phyloP scores from a whole-genome alignment of 2,329 filamentous ascomycete genomes.

The Exophiala xenobiotica region DNA sequence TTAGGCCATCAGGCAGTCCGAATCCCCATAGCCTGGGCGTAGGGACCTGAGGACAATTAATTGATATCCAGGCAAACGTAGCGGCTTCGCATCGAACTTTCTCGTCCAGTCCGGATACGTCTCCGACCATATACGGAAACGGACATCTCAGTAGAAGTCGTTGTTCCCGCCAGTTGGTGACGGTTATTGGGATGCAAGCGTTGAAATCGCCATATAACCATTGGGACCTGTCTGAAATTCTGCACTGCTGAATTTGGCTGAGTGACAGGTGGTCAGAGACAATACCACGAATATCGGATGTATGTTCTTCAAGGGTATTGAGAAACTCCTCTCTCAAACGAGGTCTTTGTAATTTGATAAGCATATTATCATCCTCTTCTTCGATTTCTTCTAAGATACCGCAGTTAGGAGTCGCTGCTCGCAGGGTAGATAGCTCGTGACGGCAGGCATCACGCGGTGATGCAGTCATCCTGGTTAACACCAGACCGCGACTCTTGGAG shows the following conservation, averaged over 20 bases:
- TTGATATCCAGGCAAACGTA: conserved; percentile 23
- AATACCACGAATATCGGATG: conserved; percentile 1
- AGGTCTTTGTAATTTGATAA: conserved; percentile 1
- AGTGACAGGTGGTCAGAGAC: neutral
- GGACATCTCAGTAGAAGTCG: conserved; percentile 18
- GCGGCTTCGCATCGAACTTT: conserved; percentile 25
- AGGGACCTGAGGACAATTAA: conserved; percentile 18
- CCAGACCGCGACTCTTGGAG: too few relatives aligned
- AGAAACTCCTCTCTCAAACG: conserved; percentile 1
- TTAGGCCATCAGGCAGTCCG: conserved; percentile 31
- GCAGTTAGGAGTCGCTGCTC: neutral
- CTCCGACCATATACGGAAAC: conserved; percentile 19
- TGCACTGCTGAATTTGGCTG: neutral
- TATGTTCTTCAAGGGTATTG: neutral
- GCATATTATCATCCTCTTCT: conserved; percentile 12
- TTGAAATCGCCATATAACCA: conserved; percentile 29
- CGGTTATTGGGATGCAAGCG: conserved; percentile 21
- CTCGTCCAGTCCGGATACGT: conserved; percentile 14
- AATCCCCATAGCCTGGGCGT: conserved; percentile 19
- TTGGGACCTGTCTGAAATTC: neutral
- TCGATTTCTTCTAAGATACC: neutral
- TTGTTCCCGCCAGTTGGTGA: conserved; percentile 9
- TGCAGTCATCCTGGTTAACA: too few relatives aligned
- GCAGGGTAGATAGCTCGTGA: too few relatives aligned
- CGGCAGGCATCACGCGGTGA: too few relatives aligned